A percentile compares a stretch with the other conserved stretches of the same genome.
Conservation (phyloP, 106 monocot genomes). For the Dendrobium chrysotoxum region DNA sequence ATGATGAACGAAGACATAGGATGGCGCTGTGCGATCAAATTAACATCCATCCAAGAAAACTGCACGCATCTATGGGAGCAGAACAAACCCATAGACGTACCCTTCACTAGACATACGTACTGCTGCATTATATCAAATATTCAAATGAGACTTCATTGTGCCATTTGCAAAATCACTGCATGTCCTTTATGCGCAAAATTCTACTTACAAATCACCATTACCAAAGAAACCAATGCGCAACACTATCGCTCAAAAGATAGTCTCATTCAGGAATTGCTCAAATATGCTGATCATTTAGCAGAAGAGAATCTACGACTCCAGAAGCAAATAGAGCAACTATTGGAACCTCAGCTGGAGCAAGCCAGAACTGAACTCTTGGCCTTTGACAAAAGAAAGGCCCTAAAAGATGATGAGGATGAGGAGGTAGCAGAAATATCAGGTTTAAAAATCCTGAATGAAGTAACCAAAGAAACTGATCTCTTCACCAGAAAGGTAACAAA, state of each 20-base stretch:
- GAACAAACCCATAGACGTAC: not conserved
- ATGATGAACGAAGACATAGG: no score
- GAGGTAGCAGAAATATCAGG: not conserved
- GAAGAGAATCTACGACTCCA: not conserved
- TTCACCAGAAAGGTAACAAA: not conserved
- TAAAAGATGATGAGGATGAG: not conserved
- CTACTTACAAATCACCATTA: not conserved
- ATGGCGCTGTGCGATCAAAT: no score
- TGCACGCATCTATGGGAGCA: not conserved
- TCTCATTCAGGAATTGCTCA: not conserved
- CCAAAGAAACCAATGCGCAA: not conserved
- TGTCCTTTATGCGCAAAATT: not conserved
- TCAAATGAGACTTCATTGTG: not conserved
- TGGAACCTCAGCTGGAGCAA: not conserved
- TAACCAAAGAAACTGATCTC: no score
- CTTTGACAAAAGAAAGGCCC: not conserved
- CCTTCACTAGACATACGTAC: not conserved
- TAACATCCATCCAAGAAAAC: no score
- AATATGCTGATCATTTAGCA: not conserved
- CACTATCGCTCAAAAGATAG: not conserved
- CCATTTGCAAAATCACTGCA: not conserved
- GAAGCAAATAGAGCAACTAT: not conserved
- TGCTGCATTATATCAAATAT: not conserved
- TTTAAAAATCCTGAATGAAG: not conserved
- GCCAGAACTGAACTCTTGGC: not conserved